These are phyloP conservation scores for Tardiomyces digboiensis DNA, from an alignment of 1,139 yeast genomes.

Conservation along the genomic window DNA sequence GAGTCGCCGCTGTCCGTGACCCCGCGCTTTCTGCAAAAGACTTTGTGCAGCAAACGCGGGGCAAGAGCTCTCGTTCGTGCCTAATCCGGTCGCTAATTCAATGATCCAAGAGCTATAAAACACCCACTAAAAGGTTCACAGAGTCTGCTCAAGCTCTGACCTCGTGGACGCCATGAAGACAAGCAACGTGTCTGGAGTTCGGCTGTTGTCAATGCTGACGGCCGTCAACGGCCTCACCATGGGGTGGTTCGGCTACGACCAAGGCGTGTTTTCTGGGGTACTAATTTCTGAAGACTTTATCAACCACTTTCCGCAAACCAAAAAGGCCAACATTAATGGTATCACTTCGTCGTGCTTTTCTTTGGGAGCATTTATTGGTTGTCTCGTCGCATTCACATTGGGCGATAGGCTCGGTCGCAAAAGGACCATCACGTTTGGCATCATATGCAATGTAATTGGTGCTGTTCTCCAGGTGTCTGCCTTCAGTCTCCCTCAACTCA, in stretches of 20 bases:
- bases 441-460: constrained; percentile 55
- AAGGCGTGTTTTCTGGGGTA: background rate
- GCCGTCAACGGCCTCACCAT: constrained; percentile 1
- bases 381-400: constrained; percentile 65
- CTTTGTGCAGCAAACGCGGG: too few relatives aligned
- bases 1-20: background rate
- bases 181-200: background rate
- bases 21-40: background rate
- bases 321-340: constrained; percentile 7
- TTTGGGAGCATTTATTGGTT: constrained; percentile 35
- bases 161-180: too few relatives aligned
- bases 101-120: too few relatives aligned
- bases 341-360: constrained; percentile 10
- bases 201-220: background rate
- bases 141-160: too few relatives aligned
- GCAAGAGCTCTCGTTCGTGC: too few relatives aligned
- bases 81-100: too few relatives aligned
- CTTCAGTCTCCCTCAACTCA: constrained; percentile 65
- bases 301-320: constrained; percentile 1
- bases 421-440: constrained; percentile 62
- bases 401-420: constrained; percentile 61
- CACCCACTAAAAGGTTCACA: too few relatives aligned
- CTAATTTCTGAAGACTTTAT: background rate
- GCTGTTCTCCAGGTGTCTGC: constrained; percentile 75
- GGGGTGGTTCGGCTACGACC: constrained; percentile 1